Conservation (phyloP, 2,329 filamentous ascomycete species). For the Fusarium euwallaceae region DNA sequence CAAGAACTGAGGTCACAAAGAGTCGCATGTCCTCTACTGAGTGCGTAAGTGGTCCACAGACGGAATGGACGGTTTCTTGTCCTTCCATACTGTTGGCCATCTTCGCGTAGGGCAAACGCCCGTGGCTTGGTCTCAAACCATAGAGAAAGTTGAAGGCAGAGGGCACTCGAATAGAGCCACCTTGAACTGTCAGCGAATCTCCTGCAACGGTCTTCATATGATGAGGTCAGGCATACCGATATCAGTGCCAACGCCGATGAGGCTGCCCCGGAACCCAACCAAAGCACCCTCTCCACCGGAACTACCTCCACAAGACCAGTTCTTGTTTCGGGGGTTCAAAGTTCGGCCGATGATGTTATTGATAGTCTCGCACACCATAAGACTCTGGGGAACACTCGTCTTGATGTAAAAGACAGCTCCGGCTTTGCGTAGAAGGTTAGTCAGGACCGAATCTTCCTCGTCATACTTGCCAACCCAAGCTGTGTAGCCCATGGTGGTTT, state of each 20-base stretch:
- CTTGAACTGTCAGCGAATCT: conserved; percentile 46
- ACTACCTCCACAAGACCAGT: conserved; percentile 51
- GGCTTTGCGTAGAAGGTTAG: conserved; percentile 48
- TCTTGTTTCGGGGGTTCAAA: conserved; percentile 51
- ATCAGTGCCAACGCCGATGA: conserved; percentile 54
- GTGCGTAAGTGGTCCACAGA: conserved; percentile 51
- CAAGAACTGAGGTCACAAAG: conserved; percentile 49
- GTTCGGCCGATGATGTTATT: conserved; percentile 54
- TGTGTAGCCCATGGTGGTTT: conserved; percentile 58
- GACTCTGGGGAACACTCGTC: conserved; percentile 42
- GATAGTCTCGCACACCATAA: conserved; percentile 38
- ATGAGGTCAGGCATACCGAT: conserved; percentile 37
- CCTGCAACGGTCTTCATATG: too few species aligned
- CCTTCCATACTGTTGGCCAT: conserved; percentile 53
- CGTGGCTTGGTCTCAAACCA: conserved; percentile 44
- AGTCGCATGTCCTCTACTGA: conserved; percentile 39
- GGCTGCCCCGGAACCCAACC: conserved; percentile 50
- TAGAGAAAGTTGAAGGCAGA: conserved; percentile 50
- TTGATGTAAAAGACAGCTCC: conserved; percentile 45
- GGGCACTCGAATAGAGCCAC: conserved; percentile 50
- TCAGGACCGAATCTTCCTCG: conserved; percentile 45
- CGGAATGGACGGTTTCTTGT: conserved; percentile 50
- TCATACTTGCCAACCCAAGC: conserved; percentile 51
- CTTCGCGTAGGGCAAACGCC: conserved; percentile 48
- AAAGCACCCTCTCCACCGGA: conserved; percentile 56